Percentiles rank a stretch among this genome's conserved stretches.
Evolutionary conservation across 2,329 filamentous ascomycete species (phyloP).

Genomic region (Sporothrix sp.): DNA sequence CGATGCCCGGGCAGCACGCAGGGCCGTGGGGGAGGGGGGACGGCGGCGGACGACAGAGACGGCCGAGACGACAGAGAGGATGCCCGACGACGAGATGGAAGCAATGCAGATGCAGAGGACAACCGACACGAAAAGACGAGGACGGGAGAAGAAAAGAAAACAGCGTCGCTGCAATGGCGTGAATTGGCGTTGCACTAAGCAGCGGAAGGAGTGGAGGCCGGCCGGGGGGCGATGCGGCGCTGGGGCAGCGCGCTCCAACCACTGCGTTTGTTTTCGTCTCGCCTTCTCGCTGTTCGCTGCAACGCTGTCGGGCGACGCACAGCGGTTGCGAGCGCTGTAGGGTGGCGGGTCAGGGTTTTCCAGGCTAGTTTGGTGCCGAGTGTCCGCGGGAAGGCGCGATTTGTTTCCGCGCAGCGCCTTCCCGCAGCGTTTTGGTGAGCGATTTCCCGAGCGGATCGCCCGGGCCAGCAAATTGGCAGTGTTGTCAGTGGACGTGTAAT

Average conservation of each 20-base stretch:
- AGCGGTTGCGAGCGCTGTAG: not conserved
- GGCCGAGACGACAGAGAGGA: not conserved
- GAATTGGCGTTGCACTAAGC: too few relatives aligned
- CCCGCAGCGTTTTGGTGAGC: too few relatives aligned
- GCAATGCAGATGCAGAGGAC: not conserved
- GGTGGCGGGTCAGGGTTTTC: slow-evolving; percentile 1
- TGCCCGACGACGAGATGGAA: not conserved
- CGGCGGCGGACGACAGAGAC: not conserved
- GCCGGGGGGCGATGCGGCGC: too few relatives aligned
- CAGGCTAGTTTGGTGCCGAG: slow-evolving; percentile 2
- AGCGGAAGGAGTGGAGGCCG: too few relatives aligned
- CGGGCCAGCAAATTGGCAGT: too few relatives aligned
- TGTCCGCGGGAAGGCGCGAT: not conserved
- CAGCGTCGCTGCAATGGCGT: not conserved
- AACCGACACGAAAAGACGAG: not conserved
- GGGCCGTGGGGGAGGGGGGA: too few relatives aligned
- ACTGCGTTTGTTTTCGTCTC: too few relatives aligned
- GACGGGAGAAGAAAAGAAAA: not conserved
- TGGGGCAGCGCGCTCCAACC: too few relatives aligned
- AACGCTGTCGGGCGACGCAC: not conserved
- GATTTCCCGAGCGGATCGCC: too few relatives aligned
- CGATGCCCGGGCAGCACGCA: too few relatives aligned
- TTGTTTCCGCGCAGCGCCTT: not conserved
- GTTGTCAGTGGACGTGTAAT: too few relatives aligned
- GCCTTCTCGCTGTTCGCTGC: not conserved